Base-by-base conservation (phyloP, 2,329 filamentous ascomycete genomes). In the Clonostachys rosea region DNA sequence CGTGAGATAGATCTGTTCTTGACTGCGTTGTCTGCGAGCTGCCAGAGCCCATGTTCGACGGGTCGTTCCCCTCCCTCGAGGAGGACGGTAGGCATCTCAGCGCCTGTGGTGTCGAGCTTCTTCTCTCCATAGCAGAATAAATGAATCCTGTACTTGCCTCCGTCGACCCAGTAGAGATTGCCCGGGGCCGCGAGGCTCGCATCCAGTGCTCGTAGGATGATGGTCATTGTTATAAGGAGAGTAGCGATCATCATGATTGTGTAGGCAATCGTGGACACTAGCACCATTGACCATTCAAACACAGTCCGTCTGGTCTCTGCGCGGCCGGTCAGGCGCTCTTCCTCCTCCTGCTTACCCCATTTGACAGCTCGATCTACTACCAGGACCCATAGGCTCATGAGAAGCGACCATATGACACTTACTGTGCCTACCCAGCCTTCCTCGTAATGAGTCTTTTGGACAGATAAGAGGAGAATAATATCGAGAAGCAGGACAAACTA, bases 341-440 rank as follows among this genome's bases (percentile, higher is more conserved):
- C 94, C 64, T 97, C 94, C 58, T 96, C 90, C 2, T 76, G 76
- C 67, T 97, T 97, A 48, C 92, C 94, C 86, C 90, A 95, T 58
- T 87, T 79, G 9, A 99, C 94, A 5, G 88, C 83, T 43, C 86
- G 79, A 60, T 96, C 92, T 8, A 86, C 88, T 8, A 86, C 58
- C 17, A 96, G 74, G 20, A 87, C 87, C 83, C 90, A 97, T 3
- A 87, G 64, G 35, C 86, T 80, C 61, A 95, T 89, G 42, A 94
- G 53, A 3, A 90, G 74, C 16, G 89, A 88, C 91, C 76, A 96
- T 14, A 89, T 69, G 4, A 92, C 87, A 40, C 88, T 94, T 10
- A 81, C 83, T 47, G 94, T 87, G n/a, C 94, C 94, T 1, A 94
- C 84, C 86, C 91, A 95, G 34, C 89, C 86, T 66, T 97, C 92